Evolutionary conservation across 1,284 basidiomycete genomes (phyloP).

Genomic region (Apiotrichum veenhuisii): DNA sequence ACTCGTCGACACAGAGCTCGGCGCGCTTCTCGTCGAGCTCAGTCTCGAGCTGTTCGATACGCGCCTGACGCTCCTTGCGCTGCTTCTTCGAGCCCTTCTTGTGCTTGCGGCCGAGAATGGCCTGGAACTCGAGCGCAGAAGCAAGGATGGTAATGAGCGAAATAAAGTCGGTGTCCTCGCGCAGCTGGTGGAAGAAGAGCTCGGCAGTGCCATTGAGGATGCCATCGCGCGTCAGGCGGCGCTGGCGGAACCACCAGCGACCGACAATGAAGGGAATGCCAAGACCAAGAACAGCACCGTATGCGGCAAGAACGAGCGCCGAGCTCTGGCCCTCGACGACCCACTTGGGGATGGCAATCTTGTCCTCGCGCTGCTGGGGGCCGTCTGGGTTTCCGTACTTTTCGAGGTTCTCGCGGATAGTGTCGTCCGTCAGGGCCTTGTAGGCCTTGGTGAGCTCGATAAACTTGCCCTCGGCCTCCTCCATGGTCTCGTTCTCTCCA

Average conservation of each 20-base stretch:
- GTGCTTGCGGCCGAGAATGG: conserved; percentile 30
- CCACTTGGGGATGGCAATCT: conserved; percentile 93
- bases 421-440: conserved; percentile 94
- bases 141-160: conserved; percentile 73
- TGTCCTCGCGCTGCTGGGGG: conserved; percentile 88
- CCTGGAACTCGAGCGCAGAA: conserved; percentile 63
- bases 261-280: conserved; percentile 84
- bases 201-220: conserved; percentile 80
- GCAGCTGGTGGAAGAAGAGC: conserved; percentile 80
- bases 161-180: conserved; percentile 71
- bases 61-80: conserved; percentile 50
- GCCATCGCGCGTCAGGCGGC: conserved; percentile 88
- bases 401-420: conserved; percentile 85
- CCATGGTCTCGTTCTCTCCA: conserved; percentile 76
- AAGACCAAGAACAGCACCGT: conserved; percentile 82
- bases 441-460: conserved; percentile 97
- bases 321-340: conserved; percentile 89
- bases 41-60: conserved; percentile 59
- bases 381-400: conserved; percentile 96
- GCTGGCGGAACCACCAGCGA: conserved; percentile 96
- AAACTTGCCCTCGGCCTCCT: conserved; percentile 82
- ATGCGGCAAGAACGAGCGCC: conserved; percentile 81
- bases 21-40: conserved; percentile 56
- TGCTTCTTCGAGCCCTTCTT: conserved; percentile 44
- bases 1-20: conserved; percentile 38